Base-by-base conservation (phyloP, 306 rosid genomes). In the Prunus davidiana region DNA sequence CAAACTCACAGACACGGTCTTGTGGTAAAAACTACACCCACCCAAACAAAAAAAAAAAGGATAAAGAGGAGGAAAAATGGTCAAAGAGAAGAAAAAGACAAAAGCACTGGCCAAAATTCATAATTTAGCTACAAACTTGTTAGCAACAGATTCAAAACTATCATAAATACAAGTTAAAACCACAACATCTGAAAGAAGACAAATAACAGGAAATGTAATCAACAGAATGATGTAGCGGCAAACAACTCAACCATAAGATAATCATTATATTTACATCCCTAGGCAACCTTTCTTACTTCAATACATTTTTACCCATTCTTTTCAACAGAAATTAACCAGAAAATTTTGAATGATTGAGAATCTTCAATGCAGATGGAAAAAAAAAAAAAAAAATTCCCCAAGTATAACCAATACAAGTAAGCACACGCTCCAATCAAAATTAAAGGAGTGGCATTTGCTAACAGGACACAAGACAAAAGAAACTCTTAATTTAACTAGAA, bases 1-100 rank as follows among this genome's bases (percentile, higher is more conserved):
- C 97, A 83, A 95, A 95, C 79, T 92, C 98, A 81, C 93, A 92
- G 80, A 92, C 98, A 84, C 97, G 87, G 80, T 95, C 99, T 82
- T 95, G 99, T 4, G 99, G 97, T 76, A 95, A 86, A 80, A 95
- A 90, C 97, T 95, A 75, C 74, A 60, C 32, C 34, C 61, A 64
- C 78, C 74, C 47, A 62, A 22, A 19, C 50, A 57, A 70, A 22
- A 34, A 41, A 22, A 22, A 22, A 22, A 22, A 22, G 24, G 24
- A 66, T 14, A 57, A 77, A 77, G 22, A 82, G 76, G 62, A 55
- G 68, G 51, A 7, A 19, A 34, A 34, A 27, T 25, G 22, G 27
- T 7, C 2, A 6, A 46, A 43, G 50, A 12, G 46, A 64, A 51
- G 54, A 12, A 54, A 32, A 55, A 25, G 69, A 47, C 50, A 83